Base-by-base conservation (phyloP, 139 green algal species). In the Chlorella sp. region DNA sequence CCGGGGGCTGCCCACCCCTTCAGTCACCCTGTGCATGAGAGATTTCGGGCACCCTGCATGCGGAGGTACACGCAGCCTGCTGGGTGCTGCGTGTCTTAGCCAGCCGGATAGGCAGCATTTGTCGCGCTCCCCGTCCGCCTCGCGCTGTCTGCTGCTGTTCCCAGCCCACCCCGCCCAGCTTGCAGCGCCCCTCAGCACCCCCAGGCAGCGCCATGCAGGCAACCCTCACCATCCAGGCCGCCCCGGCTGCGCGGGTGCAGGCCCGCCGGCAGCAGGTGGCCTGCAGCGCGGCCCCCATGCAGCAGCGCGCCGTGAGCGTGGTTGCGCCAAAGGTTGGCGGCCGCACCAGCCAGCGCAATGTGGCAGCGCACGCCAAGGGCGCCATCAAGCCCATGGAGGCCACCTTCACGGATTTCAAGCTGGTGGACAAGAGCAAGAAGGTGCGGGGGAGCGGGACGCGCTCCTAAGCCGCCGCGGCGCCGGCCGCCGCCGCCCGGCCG, bases 371-470 rank as follows among this genome's bases (percentile, higher is more conserved):
- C 77, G 77, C 77, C 56, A 83, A 83, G 77, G 77, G 77, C 60
- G 77, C 77, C 17, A 83, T 83, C 77, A 83, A 83, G 77, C 77
- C 77, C 56, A 83, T 83, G 77, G 77, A 83, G 60, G 56, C 77
- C 58, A 83, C 77, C 32, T 83, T 83, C 77, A 83, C 60, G 7
- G 58, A 83, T 1, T 83, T 83, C 77, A 73, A 74, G 58, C 77
- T 83, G 40, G 41, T 83, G 9, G 77, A 83, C 77, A 83, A 83
- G 77, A 73, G 36, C 58, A 58, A 74, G 58, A 83, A 83, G 77
- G 77, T 83, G 58, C 46, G 60, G 28, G 22, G 46, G 17, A n/a
- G 74, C 48, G 30, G 38, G n/a, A 32, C 56, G 30, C 36, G 54
- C 51, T 11, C 51, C 51, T 11, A 11, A 51, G 54, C 14, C 14